phyloP scores from a whole-genome alignment of 352 stramenopile genomes.

The Globisporangium okanoganense region DNA sequence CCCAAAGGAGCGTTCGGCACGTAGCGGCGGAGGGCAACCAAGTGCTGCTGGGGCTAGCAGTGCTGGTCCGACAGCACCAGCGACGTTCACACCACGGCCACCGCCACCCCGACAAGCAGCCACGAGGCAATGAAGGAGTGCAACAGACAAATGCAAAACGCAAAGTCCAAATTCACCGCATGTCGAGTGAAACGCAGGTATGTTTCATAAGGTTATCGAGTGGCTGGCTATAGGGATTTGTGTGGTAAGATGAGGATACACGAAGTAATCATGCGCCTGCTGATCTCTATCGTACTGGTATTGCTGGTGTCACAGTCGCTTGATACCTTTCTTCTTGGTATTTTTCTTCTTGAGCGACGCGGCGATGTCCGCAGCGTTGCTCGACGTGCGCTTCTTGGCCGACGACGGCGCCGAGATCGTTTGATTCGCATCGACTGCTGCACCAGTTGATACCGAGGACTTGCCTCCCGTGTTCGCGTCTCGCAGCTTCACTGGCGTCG shows the following conservation, averaged over 20 bases:
- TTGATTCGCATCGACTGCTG: neutral
- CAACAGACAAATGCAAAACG: neutral
- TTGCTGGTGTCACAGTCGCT: constrained; percentile 38
- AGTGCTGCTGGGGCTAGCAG: neutral
- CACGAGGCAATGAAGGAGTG: neutral
- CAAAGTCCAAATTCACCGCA: no score
- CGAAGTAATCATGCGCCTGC: neutral
- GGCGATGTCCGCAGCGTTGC: constrained; percentile 19
- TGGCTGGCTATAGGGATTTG: neutral
- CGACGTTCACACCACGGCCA: constrained; percentile 11
- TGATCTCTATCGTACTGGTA: neutral
- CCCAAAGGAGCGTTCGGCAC: neutral
- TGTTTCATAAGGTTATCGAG: constrained; percentile 7
- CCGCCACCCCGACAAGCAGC: constrained; percentile 7
- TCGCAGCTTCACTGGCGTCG: constrained; percentile 8
- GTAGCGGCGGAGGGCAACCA: neutral
- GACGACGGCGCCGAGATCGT: constrained; percentile 17
- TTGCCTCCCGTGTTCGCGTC: neutral
- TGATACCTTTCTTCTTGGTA: constrained; percentile 69
- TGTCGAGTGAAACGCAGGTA: neutral
- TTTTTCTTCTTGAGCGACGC: constrained; percentile 60
- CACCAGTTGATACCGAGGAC: neutral
- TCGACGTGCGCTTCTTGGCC: constrained; percentile 47
- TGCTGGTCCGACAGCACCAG: neutral
- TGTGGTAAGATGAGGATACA: neutral